A percentile compares a stretch with the other conserved stretches of the same genome.
Evolutionary conservation across 2,329 filamentous ascomycete genomes (phyloP).

Genomic region (Cordyceps fumosorosea): DNA sequence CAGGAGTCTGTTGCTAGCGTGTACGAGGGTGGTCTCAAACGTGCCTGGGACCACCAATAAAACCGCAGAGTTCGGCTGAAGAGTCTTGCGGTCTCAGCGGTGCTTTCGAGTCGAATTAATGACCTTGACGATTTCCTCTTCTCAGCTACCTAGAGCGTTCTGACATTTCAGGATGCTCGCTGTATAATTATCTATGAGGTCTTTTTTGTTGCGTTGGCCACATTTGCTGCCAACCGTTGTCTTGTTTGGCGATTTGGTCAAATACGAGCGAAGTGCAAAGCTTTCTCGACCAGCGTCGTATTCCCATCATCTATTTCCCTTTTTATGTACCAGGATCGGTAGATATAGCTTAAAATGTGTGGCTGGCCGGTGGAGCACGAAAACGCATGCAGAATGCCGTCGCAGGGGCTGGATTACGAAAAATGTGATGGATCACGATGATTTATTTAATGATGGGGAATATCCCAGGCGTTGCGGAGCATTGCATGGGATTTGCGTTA

Average conservation of each 20-base stretch:
- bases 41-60: slow-evolving; percentile 46
- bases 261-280: neutral
- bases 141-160: neutral
- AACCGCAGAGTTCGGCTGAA: slow-evolving; percentile 11
- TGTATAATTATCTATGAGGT: neutral
- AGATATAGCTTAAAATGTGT: slow-evolving; percentile 2
- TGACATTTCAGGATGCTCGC: neutral
- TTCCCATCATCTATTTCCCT: neutral
- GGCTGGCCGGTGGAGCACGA: slow-evolving; percentile 1
- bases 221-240: neutral
- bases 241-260: neutral
- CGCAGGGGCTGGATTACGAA: neutral
- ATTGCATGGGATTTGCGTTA: neutral
- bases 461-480: neutral
- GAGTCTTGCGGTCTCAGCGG: neutral
- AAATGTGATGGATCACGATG: slow-evolving; percentile 4
- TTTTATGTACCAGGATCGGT: neutral
- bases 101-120: neutral
- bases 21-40: slow-evolving; percentile 59
- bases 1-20: slow-evolving; percentile 64
- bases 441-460: neutral
- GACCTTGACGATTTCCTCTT: neutral
- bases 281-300: neutral
- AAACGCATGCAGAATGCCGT: neutral
- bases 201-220: neutral